Conservation (phyloP, 2,329 filamentous ascomycete species). For the Trichoderma koningiopsis region DNA sequence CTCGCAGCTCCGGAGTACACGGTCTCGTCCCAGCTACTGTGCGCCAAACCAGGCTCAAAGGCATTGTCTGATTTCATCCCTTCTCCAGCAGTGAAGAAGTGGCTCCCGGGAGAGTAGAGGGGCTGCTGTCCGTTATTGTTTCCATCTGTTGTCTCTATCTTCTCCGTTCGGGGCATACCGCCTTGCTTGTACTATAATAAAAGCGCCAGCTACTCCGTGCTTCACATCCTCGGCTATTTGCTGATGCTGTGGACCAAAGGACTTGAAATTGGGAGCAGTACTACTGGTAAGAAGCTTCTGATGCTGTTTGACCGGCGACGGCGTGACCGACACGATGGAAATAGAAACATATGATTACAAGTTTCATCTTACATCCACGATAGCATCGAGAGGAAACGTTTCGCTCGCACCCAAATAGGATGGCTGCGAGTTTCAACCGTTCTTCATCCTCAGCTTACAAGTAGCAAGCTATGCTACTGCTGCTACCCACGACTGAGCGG, state of each 20-base stretch:
- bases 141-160: not conserved
- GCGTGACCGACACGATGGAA: slow-evolving; percentile 23
- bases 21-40: slow-evolving; percentile 9
- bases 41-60: slow-evolving; percentile 6
- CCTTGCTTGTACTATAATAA: not conserved
- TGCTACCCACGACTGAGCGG: not conserved
- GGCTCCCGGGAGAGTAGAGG: slow-evolving; percentile 14
- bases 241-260: slow-evolving; percentile 16
- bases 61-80: slow-evolving; percentile 7
- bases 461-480: slow-evolving; percentile 6
- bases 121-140: slow-evolving; percentile 4
- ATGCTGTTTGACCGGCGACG: slow-evolving; percentile 11
- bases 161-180: slow-evolving; percentile 4
- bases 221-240: slow-evolving; percentile 23
- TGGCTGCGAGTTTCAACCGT: slow-evolving; percentile 15
- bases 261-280: not conserved
- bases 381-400: slow-evolving; percentile 19
- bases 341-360: slow-evolving; percentile 19
- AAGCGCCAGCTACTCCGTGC: slow-evolving; percentile 14
- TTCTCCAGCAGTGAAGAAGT: slow-evolving; percentile 3
- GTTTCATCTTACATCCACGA: slow-evolving; percentile 17
- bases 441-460: slow-evolving; percentile 8
- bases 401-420: slow-evolving; percentile 9
- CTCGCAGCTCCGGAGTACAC: slow-evolving; percentile 21
- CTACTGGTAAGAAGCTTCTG: not conserved